Evolutionary conservation across 208 protist species (phyloP).

Genomic region (Tritrichomonas foetus): DNA sequence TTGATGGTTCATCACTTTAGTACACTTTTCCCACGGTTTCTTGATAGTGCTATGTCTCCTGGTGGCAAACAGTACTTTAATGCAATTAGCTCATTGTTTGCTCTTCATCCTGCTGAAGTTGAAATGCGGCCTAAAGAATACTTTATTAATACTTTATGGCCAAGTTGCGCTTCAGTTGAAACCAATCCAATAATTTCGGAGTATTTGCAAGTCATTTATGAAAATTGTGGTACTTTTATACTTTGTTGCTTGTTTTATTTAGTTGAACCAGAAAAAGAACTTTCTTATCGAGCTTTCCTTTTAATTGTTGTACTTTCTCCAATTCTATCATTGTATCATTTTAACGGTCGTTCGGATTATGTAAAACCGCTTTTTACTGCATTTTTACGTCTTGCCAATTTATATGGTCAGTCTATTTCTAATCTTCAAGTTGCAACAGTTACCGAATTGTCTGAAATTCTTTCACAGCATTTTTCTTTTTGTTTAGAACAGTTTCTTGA

Average conservation of each 20-base stretch:
- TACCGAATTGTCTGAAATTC: not conserved
- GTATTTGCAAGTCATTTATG: constrained; percentile 5
- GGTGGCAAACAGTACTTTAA: not conserved
- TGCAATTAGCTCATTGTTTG: not conserved
- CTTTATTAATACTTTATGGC: not conserved
- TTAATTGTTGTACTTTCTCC: not conserved
- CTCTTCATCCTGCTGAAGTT: too few relatives aligned
- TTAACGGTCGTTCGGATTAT: not conserved
- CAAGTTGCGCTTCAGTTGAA: not conserved
- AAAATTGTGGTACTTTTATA: not conserved
- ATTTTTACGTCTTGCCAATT: not conserved
- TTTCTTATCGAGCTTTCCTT: not conserved
- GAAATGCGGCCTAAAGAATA: not conserved
- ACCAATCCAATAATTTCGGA: not conserved
- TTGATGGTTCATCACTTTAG: not conserved
- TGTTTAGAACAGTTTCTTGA: not conserved
- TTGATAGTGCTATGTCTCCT: not conserved
- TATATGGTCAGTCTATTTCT: not conserved
- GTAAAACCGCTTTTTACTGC: not conserved
- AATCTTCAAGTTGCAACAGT: not conserved
- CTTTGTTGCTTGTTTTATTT: not conserved
- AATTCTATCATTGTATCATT: not conserved
- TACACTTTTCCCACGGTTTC: not conserved
- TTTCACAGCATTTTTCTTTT: not conserved
- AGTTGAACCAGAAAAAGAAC: not conserved